A percentile compares a stretch with the other conserved stretches of the same genome.
Conservation (phyloP, 2,329 filamentous ascomycete genomes). For the Pyricularia grisea region DNA sequence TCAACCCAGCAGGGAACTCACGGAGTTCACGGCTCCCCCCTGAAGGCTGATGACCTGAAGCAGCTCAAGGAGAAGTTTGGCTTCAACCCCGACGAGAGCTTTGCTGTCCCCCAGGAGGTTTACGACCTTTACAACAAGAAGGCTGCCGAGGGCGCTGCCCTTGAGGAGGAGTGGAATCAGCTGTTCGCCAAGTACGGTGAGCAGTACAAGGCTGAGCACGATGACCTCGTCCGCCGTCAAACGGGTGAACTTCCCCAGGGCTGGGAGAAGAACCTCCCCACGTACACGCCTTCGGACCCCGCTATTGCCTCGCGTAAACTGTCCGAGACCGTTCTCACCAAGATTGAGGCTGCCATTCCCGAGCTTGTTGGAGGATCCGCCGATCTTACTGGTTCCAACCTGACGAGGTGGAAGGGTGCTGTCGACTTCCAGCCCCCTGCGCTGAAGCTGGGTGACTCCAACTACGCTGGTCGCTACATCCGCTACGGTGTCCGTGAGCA, state of each 20-base stretch:
- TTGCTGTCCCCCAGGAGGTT: slow-evolving; percentile 88
- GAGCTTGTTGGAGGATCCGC: slow-evolving; percentile 94
- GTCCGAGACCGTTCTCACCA: slow-evolving; percentile 85
- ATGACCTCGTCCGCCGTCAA: slow-evolving; percentile 73
- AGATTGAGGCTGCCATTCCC: slow-evolving; percentile 73
- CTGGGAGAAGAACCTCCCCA: slow-evolving; percentile 90
- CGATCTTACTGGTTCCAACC: slow-evolving; percentile 96
- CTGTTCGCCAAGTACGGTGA: slow-evolving; percentile 78
- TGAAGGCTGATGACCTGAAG: slow-evolving; percentile 91
- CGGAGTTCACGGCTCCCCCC: slow-evolving; percentile 89
- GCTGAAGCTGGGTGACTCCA: slow-evolving; percentile 66
- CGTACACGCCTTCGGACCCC: slow-evolving; percentile 77
- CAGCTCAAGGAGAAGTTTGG: slow-evolving; percentile 92
- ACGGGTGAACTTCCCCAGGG: slow-evolving; percentile 81
- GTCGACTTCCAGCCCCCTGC: slow-evolving; percentile 93
- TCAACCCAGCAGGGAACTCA: slow-evolving; percentile 88
- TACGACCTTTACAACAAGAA: slow-evolving; percentile 87
- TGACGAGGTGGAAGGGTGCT: slow-evolving; percentile 95
- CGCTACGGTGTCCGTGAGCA: slow-evolving; percentile 90
- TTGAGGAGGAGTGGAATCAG: slow-evolving; percentile 92
- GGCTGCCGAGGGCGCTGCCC: slow-evolving; percentile 74
- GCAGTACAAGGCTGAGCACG: slow-evolving; percentile 69
- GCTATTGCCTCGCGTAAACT: slow-evolving; percentile 93
- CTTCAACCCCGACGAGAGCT: slow-evolving; percentile 89
- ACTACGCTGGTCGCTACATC: slow-evolving; percentile 74